Evolutionary conservation across 2,329 filamentous ascomycete genomes (phyloP), one percentile per base, ranked within the genome.

Genomic region (Ophioceras dolichostomum): DNA sequence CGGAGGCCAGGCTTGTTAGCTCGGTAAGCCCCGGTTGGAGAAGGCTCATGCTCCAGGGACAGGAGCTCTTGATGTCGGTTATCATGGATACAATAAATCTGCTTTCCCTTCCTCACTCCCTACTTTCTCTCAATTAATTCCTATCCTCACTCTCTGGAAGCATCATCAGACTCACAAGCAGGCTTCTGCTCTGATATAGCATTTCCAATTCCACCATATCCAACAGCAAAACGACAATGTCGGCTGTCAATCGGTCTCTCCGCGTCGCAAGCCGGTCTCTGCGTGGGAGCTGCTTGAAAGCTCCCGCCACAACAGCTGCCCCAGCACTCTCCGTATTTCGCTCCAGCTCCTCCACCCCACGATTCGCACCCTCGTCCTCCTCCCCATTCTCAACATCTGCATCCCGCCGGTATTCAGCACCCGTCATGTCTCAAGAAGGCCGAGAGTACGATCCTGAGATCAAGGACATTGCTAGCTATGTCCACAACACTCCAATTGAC

Each of bases 391-490:
- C 35, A 14, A 37, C 35, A 17, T 37, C 28, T 17, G 28, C 35
- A 30, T n/a, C 35, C 19, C 35, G 28, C 27, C 28, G 17, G 20
- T 37, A 27, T 46, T 70, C 65, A 39, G 60, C 62, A 46, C 66
- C 69, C 49, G 63, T 69, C 49, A 55, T 62, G 59, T 59, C 73
- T 53, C 57, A 65, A 51, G 54, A 60, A 34, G 19, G 14, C 43
- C 64, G 72, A 57, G 70, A 78, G 49, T 95, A 89, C 62, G 89
- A 96, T 58, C 77, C 83, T 45, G 89, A 95, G 67, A 91, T 96
- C 61, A 79, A 78, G 61, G 88, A 96, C 59, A 94, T 98, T 70
- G 89, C 89, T 45, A 76, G 73, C 63, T 98, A 95, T 65, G 83
- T 96, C 57, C 85, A 93, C 71, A 84, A 88, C 59, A 89, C 88